A percentile compares a stretch with the other conserved stretches of the same genome.
These are phyloP conservation scores for Prunus persica DNA, from an alignment of 306 rosid species.

Conservation along the genomic window DNA sequence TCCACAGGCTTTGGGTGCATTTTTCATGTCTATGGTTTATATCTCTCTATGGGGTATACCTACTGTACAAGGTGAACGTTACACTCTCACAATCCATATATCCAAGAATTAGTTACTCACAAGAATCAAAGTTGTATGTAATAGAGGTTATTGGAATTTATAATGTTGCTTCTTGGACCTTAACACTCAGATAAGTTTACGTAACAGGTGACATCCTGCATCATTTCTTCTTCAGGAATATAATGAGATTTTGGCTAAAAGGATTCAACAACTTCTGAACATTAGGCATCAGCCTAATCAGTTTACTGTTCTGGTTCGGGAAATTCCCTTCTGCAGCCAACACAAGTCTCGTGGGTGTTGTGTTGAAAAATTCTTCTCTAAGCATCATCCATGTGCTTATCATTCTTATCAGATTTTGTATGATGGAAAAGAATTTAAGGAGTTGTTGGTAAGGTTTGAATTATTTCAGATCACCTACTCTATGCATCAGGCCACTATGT, in stretches of 20 bases:
- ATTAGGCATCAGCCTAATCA: constrained; percentile 68
- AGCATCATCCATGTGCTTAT: constrained; percentile 56
- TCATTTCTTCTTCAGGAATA: constrained; percentile 62
- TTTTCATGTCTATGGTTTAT: constrained; percentile 74
- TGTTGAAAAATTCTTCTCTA: constrained; percentile 76
- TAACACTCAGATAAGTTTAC: constrained; percentile 22
- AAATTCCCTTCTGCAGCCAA: constrained; percentile 72
- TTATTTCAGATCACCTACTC: neutral
- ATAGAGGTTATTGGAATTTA: neutral
- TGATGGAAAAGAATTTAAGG: constrained; percentile 52
- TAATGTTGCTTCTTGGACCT: constrained; percentile 10
- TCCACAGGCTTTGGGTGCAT: constrained; percentile 93
- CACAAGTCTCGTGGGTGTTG: constrained; percentile 61
- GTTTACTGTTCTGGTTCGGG: constrained; percentile 71
- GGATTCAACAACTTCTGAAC: constrained; percentile 58
- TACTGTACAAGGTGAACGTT: constrained; percentile 65
- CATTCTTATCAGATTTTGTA: constrained; percentile 67
- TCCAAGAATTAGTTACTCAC: neutral
- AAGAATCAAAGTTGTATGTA: neutral
- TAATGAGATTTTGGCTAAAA: constrained; percentile 56
- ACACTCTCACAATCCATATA: constrained; percentile 3
- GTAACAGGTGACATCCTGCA: constrained; percentile 22
- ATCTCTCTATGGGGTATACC: constrained; percentile 75
- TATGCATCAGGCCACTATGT: neutral
- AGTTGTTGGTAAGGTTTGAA: constrained; percentile 49